Conservation (phyloP, 1,139 yeast genomes). For the Suhomyces choctaworum region DNA sequence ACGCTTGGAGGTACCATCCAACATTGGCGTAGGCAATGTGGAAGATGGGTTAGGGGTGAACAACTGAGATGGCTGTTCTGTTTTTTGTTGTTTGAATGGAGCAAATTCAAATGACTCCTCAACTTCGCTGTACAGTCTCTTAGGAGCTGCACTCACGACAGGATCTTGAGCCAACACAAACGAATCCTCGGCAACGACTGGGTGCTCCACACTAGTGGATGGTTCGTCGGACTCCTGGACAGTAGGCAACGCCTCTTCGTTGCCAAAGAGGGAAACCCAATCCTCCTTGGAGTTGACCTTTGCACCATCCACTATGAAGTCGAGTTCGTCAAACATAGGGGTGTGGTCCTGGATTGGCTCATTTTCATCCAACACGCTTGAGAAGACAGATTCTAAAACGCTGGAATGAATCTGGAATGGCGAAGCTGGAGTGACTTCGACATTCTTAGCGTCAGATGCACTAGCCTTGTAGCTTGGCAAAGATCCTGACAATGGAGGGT, state of each 20-base stretch:
- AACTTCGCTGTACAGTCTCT: constrained; percentile 33
- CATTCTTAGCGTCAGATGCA: constrained; percentile 13
- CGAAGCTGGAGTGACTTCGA: constrained; percentile 21
- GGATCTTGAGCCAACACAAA: constrained; percentile 5
- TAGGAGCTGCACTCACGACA: constrained; percentile 14
- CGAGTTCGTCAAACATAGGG: constrained; percentile 67
- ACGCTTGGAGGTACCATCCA: constrained; percentile 13
- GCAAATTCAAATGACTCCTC: constrained; percentile 30
- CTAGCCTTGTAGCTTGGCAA: constrained; percentile 18
- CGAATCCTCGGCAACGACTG: constrained; percentile 1
- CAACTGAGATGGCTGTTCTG: constrained; percentile 23
- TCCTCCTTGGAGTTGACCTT: constrained; percentile 50
- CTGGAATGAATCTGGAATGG: constrained; percentile 58
- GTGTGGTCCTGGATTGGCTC: constrained; percentile 46
- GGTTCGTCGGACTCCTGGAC: constrained; percentile 7
- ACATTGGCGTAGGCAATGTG: constrained; percentile 35
- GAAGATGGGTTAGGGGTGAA: constrained; percentile 38
- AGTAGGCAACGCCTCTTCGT: constrained; percentile 23
- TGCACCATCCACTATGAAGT: constrained; percentile 46
- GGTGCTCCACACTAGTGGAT: constrained; percentile 2
- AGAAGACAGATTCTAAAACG: constrained; percentile 62
- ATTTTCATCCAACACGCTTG: constrained; percentile 44
- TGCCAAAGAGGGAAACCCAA: constrained; percentile 67
- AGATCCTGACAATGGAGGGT: constrained; percentile 20
- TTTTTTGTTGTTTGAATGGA: constrained; percentile 11